Evolutionary conservation across 1,139 yeast species (phyloP).

Genomic region (Pichia sp.): DNA sequence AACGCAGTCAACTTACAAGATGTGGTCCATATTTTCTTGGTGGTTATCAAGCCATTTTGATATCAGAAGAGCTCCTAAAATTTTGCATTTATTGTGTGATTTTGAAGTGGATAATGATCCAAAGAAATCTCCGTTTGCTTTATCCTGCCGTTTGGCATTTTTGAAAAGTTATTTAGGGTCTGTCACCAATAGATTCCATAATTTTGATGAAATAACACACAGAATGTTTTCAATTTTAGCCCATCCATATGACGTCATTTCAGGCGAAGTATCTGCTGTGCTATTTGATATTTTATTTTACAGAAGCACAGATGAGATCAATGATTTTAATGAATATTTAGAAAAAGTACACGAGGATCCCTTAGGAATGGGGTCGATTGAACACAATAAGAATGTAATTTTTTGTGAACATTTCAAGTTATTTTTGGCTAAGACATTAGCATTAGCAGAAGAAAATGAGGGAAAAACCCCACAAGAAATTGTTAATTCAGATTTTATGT

Average conservation of each 20-base stretch:
- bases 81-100: constrained; percentile 42
- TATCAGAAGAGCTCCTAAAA: constrained; percentile 55
- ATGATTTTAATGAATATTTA: constrained; percentile 40
- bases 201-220: constrained; percentile 42
- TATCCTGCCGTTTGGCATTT: constrained; percentile 57
- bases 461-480: constrained; percentile 40
- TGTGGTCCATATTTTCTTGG: constrained; percentile 77
- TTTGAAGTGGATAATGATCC: constrained; percentile 39
- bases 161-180: constrained; percentile 50
- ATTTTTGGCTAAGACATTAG: constrained; percentile 20
- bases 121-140: constrained; percentile 58
- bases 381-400: constrained; percentile 6
- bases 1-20: constrained; percentile 67
- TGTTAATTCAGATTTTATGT: constrained; percentile 42
- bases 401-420: constrained; percentile 18
- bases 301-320: constrained; percentile 45
- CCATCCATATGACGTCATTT: constrained; percentile 71
- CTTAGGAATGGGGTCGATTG: constrained; percentile 21
- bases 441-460: constrained; percentile 16
- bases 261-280: constrained; percentile 65
- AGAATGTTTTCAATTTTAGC: constrained; percentile 43
- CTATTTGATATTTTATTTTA: constrained; percentile 51
- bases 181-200: constrained; percentile 53
- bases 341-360: constrained; percentile 33
- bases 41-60: constrained; percentile 67